Evolutionary conservation across 805 yeast genomes (phyloP).

Genomic region (Candida montana): DNA sequence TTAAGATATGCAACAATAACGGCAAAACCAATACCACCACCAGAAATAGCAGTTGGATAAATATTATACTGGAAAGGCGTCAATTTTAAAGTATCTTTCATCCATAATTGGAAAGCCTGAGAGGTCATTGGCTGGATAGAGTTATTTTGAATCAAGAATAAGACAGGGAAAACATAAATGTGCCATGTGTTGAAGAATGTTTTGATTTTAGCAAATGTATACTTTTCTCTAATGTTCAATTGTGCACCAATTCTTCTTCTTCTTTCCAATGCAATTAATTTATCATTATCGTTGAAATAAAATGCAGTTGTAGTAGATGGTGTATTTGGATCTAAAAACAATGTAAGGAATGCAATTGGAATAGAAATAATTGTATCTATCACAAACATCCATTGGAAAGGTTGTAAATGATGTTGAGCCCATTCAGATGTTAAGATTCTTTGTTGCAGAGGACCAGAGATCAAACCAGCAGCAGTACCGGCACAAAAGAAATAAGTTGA

Average conservation of each 20-base stretch:
- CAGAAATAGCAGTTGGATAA: constrained; percentile 36
- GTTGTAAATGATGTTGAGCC: constrained; percentile 12
- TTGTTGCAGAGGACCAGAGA: constrained; percentile 33
- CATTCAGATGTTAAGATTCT: constrained; percentile 20
- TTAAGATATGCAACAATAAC: constrained; percentile 31
- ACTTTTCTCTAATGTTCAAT: constrained; percentile 36
- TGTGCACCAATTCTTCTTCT: constrained; percentile 37
- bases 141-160: constrained; percentile 18
- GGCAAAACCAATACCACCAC: constrained; percentile 34
- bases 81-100: constrained; percentile 31
- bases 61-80: constrained; percentile 33
- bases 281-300: constrained; percentile 36
- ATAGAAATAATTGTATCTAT: constrained; percentile 36
- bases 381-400: constrained; percentile 41
- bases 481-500: constrained; percentile 29
- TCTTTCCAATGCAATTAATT: constrained; percentile 42
- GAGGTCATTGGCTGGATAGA: constrained; percentile 28
- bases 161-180: constrained; percentile 37
- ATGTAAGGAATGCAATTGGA: constrained; percentile 38
- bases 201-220: constrained; percentile 32
- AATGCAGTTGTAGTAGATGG: constrained; percentile 34
- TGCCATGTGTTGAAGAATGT: constrained; percentile 45
- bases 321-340: constrained; percentile 26
- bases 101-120: constrained; percentile 44
- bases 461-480: constrained; percentile 22